Base-by-base conservation (phyloP, 2,329 filamentous ascomycete species). In the Calycina herbarum region DNA sequence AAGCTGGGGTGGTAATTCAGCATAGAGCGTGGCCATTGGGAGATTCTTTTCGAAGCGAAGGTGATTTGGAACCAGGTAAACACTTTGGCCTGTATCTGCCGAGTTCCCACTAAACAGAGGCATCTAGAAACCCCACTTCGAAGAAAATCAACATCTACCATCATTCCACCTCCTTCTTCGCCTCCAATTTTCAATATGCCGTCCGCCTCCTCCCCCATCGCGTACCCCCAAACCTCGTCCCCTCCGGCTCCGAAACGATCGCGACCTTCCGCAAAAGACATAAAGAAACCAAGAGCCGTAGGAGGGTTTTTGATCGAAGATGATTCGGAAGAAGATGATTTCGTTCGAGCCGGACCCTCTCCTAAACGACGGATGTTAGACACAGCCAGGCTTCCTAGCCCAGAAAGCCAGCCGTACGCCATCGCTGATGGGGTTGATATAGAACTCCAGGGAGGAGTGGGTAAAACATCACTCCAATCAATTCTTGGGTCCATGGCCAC, bases 201-300 rank as follows among this genome's bases (percentile, higher is more conserved):
- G 31, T 80, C 83, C 45, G 80, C 84, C 48, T 89, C 88, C 6
- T 88, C 88, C 15, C 85, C 87, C 2, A 77, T 87, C 24, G 73
- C 80, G 59, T 75, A 76, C 57, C 72, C 74, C 10, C 66, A 60
- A 13, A 74, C 70, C 54, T 74, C 73, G 17, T 72, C 74, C 40
- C 73, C 75, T 7, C 69, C 70, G n/a, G 29, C 51, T 1, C 66
- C 69, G 8, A 82, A 82, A 71, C 76, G 81, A 48, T 68, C 77
- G 40, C 75, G 77, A 63, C 73, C 76, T 13, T 31, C 31, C 70
- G 76, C 62, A 73, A 77, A 63, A 20, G 76, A 76, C 27, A 38
- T 67, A 8, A 61, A 72, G 54, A 79, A 76, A 64, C 73, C 75
- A 11, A 77, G 77, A 67, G 75, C 75, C 15, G 76, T 79, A 61